These are phyloP conservation scores for Monosporascus sp. DNA, from an alignment of 2,329 filamentous ascomycete species.

Conservation along the genomic window DNA sequence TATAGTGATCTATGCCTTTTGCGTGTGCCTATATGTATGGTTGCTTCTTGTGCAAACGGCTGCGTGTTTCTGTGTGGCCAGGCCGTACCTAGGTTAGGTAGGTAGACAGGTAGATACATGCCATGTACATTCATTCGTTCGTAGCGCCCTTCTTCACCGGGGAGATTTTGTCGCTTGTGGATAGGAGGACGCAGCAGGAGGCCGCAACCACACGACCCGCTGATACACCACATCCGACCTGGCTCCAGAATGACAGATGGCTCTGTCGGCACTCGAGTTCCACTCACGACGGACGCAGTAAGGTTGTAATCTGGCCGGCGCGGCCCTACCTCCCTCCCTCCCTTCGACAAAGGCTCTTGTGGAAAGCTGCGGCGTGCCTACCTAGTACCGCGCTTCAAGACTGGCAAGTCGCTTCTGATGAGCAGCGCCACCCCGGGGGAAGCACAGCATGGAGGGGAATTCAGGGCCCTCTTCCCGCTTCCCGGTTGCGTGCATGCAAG, in stretches of 20 bases:
- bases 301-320: not conserved
- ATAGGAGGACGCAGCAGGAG: not conserved
- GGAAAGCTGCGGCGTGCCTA: not conserved
- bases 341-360: not conserved
- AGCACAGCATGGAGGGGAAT: not conserved
- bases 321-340: not conserved
- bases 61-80: slow-evolving; percentile 16
- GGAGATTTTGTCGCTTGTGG: not conserved
- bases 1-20: slow-evolving; percentile 4
- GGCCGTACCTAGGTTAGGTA: not conserved
- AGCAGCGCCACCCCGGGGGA: not conserved
- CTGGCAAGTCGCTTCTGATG: not conserved
- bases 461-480: not conserved
- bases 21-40: not conserved
- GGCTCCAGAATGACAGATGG: not conserved
- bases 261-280: not conserved
- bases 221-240: not conserved
- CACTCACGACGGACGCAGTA: not conserved
- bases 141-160: not conserved
- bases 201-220: not conserved
- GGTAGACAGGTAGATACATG: not conserved
- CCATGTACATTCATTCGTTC: not conserved
- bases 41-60: slow-evolving; percentile 23
- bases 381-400: not conserved
- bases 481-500: not conserved